Evolutionary conservation across 2,329 filamentous ascomycete genomes (phyloP), one percentile per base, ranked within the genome.

Genomic region (Furcasterigmium furcatum): DNA sequence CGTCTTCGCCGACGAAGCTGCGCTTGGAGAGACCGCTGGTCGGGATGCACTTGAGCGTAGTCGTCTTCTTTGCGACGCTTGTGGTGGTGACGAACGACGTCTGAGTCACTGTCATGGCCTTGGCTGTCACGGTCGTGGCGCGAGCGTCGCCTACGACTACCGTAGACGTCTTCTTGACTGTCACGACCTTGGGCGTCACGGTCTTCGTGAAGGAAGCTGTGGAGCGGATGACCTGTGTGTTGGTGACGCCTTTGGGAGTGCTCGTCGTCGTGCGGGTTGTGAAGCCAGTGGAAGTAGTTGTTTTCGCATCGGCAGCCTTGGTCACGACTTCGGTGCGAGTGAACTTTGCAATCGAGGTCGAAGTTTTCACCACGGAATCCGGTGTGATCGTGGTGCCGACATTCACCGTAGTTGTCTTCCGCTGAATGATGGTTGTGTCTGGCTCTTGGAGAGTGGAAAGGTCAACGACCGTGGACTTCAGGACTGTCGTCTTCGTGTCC

Each of bases 311-410:
- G 22, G 41, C 46, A 2, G 42, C 34, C 25, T 43, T 41, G 30
- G 52, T 56, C 14, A 49, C 27, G 21, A 55, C 24, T 12, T 35
- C 20, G 7, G 21, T 35, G n/a, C 16, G 30, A 12, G 44, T 46
- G 12, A 22, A 46, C 5, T 38, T 46, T 7, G 39, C 40, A 6
- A 42, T 9, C 18, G 40, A 42, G 18, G 40, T 42, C 19, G 40
- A 42, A 46, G 43, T 57, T 55, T 39, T 46, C 43, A 57, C 38
- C 39, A 59, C 52, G 1, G 55, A 49, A 20, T 46, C 50, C 1
- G 62, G 62, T 2, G 64, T 65, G 38, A 64, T 44, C 3, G 63
- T 67, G 2, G 52, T 55, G 6, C 61, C 62, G 21, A 62, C 57
- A 39, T 64, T 57, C 19, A 62, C 51, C 4, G 57, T 54, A 8